These are phyloP conservation scores for Hypoxylon sp. DNA, from an alignment of 2,329 filamentous ascomycete genomes.

Conservation along the genomic window DNA sequence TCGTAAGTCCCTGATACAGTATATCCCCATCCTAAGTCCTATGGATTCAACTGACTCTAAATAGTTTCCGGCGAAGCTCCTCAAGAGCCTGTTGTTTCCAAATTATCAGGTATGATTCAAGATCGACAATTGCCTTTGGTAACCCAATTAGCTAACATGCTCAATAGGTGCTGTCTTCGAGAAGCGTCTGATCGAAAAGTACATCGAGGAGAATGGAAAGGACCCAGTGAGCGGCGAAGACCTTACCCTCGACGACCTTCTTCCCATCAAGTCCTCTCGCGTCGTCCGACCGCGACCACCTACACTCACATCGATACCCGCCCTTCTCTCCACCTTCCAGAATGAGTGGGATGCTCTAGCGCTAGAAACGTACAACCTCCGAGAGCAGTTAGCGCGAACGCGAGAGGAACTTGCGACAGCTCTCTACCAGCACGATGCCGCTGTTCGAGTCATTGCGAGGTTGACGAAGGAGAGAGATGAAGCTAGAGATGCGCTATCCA, in stretches of 20 bases:
- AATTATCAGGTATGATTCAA: constrained; percentile 81
- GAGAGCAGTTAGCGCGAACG: constrained; percentile 89
- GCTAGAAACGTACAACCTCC: constrained; percentile 90
- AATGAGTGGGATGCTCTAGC: constrained; percentile 98
- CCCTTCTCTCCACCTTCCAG: constrained; percentile 93
- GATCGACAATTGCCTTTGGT: constrained; percentile 34
- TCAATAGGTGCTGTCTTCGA: constrained; percentile 86
- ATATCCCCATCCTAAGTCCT: too few relatives aligned
- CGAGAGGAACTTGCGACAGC: constrained; percentile 94
- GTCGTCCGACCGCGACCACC: constrained; percentile 91
- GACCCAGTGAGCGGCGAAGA: constrained; percentile 92
- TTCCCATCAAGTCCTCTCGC: constrained; percentile 86
- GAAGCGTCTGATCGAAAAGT: constrained; percentile 93
- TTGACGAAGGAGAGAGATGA: constrained; percentile 93
- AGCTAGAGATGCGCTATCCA: constrained; percentile 87
- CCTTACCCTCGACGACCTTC: constrained; percentile 84
- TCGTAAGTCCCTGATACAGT: constrained; percentile 51
- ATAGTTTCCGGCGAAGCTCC: constrained; percentile 96
- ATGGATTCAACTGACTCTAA: constrained; percentile 42
- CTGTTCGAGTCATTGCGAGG: constrained; percentile 93
- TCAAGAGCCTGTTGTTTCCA: constrained; percentile 92
- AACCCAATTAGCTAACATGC: constrained; percentile 48
- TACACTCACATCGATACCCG: constrained; percentile 94
- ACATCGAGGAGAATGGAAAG: constrained; percentile 91
- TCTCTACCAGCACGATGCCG: constrained; percentile 96